Percentiles rank a stretch among this genome's conserved stretches.
These are phyloP conservation scores for Heliosperma pusillum DNA, from an alignment of 148 eudicot genomes.

Conservation along the genomic window DNA sequence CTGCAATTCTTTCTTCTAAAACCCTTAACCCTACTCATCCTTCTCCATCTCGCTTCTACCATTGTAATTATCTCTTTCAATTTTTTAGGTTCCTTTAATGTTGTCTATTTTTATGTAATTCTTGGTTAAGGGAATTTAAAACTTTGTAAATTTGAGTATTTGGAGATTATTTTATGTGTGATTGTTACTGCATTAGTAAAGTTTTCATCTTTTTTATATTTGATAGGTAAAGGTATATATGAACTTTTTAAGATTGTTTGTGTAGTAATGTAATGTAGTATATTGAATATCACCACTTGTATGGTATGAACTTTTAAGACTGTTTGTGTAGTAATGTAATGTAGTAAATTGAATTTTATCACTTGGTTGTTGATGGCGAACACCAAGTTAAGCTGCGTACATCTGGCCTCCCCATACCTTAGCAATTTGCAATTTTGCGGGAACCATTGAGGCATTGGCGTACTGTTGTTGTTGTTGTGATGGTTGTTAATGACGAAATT, in stretches of 20 bases:
- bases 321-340: neutral
- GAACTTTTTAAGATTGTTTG: too few species aligned
- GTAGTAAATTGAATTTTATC: neutral
- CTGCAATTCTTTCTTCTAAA: slow-evolving; percentile 24
- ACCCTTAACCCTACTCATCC: slow-evolving; percentile 27
- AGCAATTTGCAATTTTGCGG: too few species aligned
- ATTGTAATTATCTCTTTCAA: neutral
- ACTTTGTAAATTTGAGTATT: neutral
- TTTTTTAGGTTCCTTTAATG: neutral
- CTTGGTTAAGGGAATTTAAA: neutral
- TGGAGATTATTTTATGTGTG: too few species aligned
- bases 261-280: neutral
- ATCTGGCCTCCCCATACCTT: too few species aligned
- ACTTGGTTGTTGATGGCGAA: too few species aligned
- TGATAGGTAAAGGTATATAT: neutral
- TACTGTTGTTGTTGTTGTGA: too few species aligned
- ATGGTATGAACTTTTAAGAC: neutral
- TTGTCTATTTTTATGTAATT: neutral
- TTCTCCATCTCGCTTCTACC: slow-evolving; percentile 2
- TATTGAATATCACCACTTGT: too few species aligned
- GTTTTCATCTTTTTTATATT: neutral
- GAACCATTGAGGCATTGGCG: too few species aligned
- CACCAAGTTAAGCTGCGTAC: too few species aligned
- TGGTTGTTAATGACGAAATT: too few species aligned
- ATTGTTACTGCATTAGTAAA: neutral